Conservation (phyloP, 2,329 filamentous ascomycete genomes). For the Pestalotiopsis sp. region DNA sequence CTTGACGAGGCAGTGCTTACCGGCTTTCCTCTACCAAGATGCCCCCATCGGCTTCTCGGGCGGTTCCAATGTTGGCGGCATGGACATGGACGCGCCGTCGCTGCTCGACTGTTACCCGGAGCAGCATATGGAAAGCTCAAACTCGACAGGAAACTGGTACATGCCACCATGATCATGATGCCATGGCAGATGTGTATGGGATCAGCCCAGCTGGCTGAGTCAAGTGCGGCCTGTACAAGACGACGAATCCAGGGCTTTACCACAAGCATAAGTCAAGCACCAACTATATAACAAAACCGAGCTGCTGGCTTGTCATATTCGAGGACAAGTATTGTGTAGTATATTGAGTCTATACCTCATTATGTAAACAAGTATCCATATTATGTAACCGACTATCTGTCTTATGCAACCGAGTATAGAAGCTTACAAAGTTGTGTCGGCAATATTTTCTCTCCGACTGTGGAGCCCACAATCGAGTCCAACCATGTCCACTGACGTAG, state of each 20-base stretch:
- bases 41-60: neutral
- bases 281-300: no score
- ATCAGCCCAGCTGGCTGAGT: no score
- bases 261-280: no score
- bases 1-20: neutral
- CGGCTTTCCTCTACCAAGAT: slow-evolving; percentile 7
- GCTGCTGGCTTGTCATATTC: no score
- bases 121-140: neutral
- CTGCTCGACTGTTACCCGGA: slow-evolving; percentile 9
- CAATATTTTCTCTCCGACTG: neutral
- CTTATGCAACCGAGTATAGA: neutral
- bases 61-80: neutral
- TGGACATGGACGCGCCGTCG: slow-evolving; percentile 2
- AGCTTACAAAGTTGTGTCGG: neutral
- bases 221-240: no score
- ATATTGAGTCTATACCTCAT: no score
- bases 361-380: no score
- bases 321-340: no score
- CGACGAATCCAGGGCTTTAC: no score
- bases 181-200: no score
- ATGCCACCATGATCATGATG: neutral
- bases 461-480: neutral
- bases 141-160: slow-evolving; percentile 6
- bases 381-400: no score
- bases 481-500: neutral